A percentile compares a stretch with the other conserved stretches of the same genome.
Conservation (phyloP, 2,329 filamentous ascomycete species). For the Lasiodiplodia hormozganensis region DNA sequence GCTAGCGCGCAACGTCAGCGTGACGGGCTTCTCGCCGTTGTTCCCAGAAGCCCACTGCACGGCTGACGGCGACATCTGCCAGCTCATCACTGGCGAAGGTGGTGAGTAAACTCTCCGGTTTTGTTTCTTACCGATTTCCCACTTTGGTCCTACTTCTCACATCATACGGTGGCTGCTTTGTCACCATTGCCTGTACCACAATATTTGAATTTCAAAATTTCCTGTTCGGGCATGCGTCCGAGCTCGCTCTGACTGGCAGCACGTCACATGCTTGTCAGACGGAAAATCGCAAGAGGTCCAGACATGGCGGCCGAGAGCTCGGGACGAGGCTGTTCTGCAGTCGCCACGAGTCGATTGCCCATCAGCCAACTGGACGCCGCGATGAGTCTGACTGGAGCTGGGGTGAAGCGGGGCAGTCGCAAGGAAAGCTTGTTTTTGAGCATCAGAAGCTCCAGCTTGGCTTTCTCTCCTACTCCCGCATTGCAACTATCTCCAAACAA, state of each 20-base stretch:
- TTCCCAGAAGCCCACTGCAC: conserved; percentile 72
- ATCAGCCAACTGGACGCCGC: background rate
- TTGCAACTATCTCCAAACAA: too few relatives aligned
- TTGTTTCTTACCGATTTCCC: background rate
- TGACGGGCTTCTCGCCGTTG: conserved; percentile 69
- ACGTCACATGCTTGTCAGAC: background rate
- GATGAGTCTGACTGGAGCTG: conserved; percentile 5
- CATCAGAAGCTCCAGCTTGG: too few relatives aligned
- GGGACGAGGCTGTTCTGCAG: conserved; percentile 1
- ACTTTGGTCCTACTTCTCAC: background rate
- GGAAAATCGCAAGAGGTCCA: background rate
- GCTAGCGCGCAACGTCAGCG: conserved; percentile 62
- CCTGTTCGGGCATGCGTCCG: background rate
- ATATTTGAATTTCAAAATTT: background rate
- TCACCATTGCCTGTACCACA: background rate
- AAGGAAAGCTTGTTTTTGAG: background rate
- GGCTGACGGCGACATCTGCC: conserved; percentile 66
- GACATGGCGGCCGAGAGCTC: background rate
- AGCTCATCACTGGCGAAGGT: conserved; percentile 68
- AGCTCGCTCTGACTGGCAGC: background rate
- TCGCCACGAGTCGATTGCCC: background rate
- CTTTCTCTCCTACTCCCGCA: too few relatives aligned
- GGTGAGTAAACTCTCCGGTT: conserved; percentile 40
- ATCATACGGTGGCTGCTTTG: background rate
- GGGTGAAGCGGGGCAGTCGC: background rate